Evolutionary conservation across 2,329 filamentous ascomycete species (phyloP).

Genomic region (Penicillium janthinellum): DNA sequence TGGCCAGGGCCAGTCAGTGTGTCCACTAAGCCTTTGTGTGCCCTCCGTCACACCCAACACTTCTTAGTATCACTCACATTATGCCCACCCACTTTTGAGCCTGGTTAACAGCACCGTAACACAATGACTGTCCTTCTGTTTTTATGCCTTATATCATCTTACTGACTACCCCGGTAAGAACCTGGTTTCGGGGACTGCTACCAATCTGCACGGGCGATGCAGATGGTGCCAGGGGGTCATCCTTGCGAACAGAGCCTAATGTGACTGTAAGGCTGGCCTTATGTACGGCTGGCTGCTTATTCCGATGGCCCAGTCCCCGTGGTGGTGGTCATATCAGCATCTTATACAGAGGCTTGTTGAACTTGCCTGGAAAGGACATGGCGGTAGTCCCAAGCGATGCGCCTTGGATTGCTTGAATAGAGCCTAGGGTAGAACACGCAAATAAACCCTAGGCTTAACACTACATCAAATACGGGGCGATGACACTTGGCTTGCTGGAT

Average conservation of each 20-base stretch:
- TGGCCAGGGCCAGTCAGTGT: conserved; percentile 17
- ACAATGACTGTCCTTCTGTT: background rate
- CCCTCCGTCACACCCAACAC: conserved; percentile 7
- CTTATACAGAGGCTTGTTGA: background rate
- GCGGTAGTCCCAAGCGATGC: background rate
- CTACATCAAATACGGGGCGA: too few relatives aligned
- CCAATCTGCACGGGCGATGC: conserved; percentile 3
- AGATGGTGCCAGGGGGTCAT: conserved; percentile 12
- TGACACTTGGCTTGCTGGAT: too few relatives aligned
- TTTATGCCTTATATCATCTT: background rate
- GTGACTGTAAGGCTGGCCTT: conserved; percentile 21
- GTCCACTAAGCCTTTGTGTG: conserved; percentile 23
- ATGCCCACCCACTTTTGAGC: background rate
- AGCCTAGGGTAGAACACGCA: too few relatives aligned
- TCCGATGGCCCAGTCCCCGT: conserved; percentile 15
- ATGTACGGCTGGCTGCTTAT: conserved; percentile 14
- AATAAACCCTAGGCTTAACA: too few relatives aligned
- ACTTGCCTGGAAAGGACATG: background rate
- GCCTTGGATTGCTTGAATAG: too few relatives aligned
- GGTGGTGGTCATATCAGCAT: background rate
- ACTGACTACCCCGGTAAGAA: background rate
- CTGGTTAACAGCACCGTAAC: background rate
- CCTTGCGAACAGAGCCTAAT: conserved; percentile 22
- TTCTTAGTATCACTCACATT: background rate
- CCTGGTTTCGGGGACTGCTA: background rate